phyloP scores from a whole-genome alignment of 2,329 filamentous ascomycete genomes.

The Neophaeococcomyces mojaviensis region DNA sequence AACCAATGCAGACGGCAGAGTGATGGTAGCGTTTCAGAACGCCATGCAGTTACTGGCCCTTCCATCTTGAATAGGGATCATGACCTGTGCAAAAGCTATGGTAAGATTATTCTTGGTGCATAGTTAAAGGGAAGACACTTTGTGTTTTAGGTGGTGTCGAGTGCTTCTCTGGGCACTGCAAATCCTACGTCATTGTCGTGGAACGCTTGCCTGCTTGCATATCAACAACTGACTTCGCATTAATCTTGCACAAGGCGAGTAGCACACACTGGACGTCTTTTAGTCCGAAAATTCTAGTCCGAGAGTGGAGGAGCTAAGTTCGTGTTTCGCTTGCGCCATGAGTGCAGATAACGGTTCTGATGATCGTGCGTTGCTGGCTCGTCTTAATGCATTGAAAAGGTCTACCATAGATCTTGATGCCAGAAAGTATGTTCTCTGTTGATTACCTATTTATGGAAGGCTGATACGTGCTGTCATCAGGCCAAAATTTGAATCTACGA shows the following conservation, averaged over 20 bases:
- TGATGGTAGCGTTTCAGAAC: conserved; percentile 42
- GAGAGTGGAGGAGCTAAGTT: background rate
- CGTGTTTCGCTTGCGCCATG: conserved; percentile 11
- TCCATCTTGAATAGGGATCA: background rate
- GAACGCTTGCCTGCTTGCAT: too few relatives aligned
- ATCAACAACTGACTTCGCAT: too few relatives aligned
- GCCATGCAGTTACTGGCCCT: conserved; percentile 32
- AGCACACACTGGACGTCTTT: too few relatives aligned
- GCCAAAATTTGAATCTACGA: conserved; percentile 1
- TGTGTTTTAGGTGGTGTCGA: too few relatives aligned
- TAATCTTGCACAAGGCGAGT: too few relatives aligned
- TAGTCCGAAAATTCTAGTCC: background rate
- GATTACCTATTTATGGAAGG: too few relatives aligned
- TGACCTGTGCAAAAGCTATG: background rate
- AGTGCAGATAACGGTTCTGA: conserved; percentile 14
- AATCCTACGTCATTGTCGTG: background rate
- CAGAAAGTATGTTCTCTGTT: conserved; percentile 18
- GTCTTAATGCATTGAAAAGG: conserved; percentile 29
- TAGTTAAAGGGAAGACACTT: background rate
- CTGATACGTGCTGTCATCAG: background rate
- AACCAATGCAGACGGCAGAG: conserved; percentile 31
- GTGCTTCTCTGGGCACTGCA: too few relatives aligned
- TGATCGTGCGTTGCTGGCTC: conserved; percentile 26
- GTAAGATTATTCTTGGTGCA: background rate
- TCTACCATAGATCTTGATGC: conserved; percentile 27